phyloP scores from a whole-genome alignment of 106 monocot genomes.

The Xerophyta viscosa region DNA sequence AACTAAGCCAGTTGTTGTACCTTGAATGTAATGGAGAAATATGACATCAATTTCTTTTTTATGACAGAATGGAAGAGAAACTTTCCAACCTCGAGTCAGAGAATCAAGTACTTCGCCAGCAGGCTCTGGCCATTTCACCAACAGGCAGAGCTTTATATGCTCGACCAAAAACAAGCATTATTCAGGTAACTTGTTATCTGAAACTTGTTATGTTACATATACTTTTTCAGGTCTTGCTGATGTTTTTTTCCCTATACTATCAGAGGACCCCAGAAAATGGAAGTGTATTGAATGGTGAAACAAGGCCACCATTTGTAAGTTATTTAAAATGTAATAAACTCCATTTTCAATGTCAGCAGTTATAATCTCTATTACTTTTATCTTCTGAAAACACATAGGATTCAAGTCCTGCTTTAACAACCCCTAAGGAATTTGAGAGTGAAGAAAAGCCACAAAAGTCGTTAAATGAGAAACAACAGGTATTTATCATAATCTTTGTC shows the following conservation, averaged over 20 bases:
- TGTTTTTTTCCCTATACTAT: conserved; percentile 1
- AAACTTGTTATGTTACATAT: not conserved
- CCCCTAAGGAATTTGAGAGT: conserved; percentile 54
- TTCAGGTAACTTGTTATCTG: conserved; percentile 35
- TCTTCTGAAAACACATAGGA: conserved; percentile 25
- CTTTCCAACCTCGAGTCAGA: conserved; percentile 74
- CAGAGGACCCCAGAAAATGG: conserved; percentile 87
- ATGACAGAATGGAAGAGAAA: conserved; percentile 65
- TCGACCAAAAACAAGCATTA: conserved; percentile 52
- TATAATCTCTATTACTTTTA: not conserved
- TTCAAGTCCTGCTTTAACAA: conserved; percentile 34
- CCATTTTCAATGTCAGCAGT: not conserved
- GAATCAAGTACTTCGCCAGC: conserved; percentile 80
- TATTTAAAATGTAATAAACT: not conserved
- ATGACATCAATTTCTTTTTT: no score
- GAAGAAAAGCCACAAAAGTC: conserved; percentile 97
- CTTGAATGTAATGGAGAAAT: no score
- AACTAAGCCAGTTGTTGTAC: no score
- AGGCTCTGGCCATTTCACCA: conserved; percentile 55
- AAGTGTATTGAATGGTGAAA: conserved; percentile 42
- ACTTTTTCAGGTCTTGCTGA: not conserved
- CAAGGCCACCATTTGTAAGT: conserved; percentile 45
- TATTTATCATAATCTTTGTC: no score
- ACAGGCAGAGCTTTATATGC: conserved; percentile 38
- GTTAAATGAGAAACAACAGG: conserved; percentile 97